Percentiles rank a stretch among this genome's conserved stretches.
Conservation (phyloP, 2,329 filamentous ascomycete genomes). For the Ceratocystis smalleyi region DNA sequence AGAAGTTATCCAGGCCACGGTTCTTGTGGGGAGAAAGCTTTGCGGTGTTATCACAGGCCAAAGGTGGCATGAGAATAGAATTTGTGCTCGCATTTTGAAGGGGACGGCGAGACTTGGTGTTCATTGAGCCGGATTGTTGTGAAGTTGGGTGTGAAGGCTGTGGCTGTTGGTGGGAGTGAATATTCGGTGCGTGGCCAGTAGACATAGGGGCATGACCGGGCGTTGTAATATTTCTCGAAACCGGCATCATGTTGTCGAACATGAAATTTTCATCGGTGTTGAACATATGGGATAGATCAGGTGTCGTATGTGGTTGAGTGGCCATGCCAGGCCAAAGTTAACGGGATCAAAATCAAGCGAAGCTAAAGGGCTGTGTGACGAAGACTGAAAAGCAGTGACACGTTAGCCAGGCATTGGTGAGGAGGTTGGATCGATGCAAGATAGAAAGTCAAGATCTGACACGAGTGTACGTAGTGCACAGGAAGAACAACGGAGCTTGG, state of each 20-base stretch:
- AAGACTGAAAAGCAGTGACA: conserved; percentile 10
- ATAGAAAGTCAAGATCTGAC: neutral
- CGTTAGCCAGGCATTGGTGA: conserved; percentile 12
- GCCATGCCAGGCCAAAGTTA: conserved; percentile 11
- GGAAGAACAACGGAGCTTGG: neutral
- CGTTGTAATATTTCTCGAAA: conserved; percentile 26
- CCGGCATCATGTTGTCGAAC: conserved; percentile 1
- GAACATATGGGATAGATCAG: conserved; percentile 33
- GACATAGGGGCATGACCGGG: conserved; percentile 44
- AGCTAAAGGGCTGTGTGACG: conserved; percentile 11
- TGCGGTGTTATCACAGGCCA: neutral
- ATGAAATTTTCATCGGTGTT: conserved; percentile 34
- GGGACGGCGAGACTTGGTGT: conserved; percentile 12
- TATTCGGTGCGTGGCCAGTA: conserved; percentile 22
- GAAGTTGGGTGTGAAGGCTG: neutral
- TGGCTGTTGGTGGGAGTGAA: neutral
- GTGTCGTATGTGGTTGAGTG: conserved; percentile 1
- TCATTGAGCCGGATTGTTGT: neutral
- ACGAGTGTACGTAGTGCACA: neutral
- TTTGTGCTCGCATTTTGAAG: conserved; percentile 15
- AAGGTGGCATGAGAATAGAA: conserved; percentile 6
- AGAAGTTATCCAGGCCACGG: conserved; percentile 6
- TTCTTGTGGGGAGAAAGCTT: conserved; percentile 12
- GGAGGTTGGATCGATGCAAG: conserved; percentile 7
- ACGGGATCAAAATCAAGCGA: conserved; percentile 2